These are phyloP conservation scores for Agaricus bisporus DNA, from an alignment of 768 basidiomycete species.

Conservation along the genomic window DNA sequence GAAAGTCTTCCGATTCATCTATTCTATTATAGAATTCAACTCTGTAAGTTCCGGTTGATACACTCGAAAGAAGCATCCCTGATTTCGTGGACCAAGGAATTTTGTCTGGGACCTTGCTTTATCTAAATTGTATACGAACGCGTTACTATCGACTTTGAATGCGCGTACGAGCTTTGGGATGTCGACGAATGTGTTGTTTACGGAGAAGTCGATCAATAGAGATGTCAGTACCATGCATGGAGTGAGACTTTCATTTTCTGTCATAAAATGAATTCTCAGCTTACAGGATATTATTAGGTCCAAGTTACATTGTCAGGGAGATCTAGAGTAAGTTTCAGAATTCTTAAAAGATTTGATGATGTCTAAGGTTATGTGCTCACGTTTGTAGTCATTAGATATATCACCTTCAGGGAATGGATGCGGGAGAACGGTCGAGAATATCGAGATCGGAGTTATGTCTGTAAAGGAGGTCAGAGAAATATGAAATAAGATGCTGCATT, in stretches of 20 bases:
- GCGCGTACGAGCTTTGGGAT: conserved; percentile 31
- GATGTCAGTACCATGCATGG: background rate
- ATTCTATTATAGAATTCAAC: conserved; percentile 29
- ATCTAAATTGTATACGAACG: conserved; percentile 43
- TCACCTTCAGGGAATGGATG: background rate
- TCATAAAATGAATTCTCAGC: background rate
- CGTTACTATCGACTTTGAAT: conserved; percentile 42
- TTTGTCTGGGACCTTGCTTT: conserved; percentile 45
- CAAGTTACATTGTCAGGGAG: background rate
- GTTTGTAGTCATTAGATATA: background rate
- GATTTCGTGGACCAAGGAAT: conserved; percentile 24
- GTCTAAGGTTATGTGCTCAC: too few species aligned
- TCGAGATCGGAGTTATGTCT: background rate
- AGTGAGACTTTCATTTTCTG: background rate
- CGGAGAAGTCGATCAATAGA: background rate
- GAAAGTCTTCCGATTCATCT: background rate
- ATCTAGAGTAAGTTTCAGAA: conserved; percentile 1
- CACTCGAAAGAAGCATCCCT: too few species aligned
- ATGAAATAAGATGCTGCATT: background rate
- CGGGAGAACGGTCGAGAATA: background rate
- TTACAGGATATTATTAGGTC: background rate
- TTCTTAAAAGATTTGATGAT: too few species aligned
- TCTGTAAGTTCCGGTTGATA: conserved; percentile 24
- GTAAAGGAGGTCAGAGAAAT: background rate
- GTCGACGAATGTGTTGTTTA: conserved; percentile 10